Percentiles rank a stretch among this genome's conserved stretches.
Evolutionary conservation across 257 asterid genomes (phyloP).

Genomic region (Thymus quinquecostatus): DNA sequence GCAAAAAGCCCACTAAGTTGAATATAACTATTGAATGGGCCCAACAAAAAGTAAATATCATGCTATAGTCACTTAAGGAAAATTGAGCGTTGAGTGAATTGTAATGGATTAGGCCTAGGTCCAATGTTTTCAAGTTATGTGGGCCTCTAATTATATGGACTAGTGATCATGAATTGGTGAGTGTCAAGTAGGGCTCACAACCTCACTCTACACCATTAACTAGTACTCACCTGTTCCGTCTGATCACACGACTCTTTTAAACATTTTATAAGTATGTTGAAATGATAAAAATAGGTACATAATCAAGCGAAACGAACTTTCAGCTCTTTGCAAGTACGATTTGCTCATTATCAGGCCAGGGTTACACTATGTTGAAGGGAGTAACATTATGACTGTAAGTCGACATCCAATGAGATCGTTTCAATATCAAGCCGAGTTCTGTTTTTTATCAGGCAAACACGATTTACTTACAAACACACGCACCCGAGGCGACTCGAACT

Average conservation of each 20-base stretch:
- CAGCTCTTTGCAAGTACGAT: too few relatives aligned
- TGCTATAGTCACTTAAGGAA: background rate
- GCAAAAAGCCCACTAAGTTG: too few relatives aligned
- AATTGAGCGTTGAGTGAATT: background rate
- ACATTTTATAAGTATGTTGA: too few relatives aligned
- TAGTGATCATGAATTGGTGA: background rate
- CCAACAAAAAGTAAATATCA: background rate
- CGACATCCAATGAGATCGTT: too few relatives aligned
- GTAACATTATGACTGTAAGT: too few relatives aligned
- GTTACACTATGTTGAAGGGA: background rate
- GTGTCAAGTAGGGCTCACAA: constrained; percentile 1
- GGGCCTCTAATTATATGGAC: background rate
- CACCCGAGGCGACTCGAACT: too few relatives aligned
- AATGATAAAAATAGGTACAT: too few relatives aligned
- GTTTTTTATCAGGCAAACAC: too few relatives aligned
- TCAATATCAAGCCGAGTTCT: too few relatives aligned
- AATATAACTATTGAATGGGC: background rate
- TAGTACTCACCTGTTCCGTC: background rate
- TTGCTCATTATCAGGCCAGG: background rate
- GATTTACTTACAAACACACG: too few relatives aligned
- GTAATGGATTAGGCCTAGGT: background rate
- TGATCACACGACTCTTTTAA: too few relatives aligned
- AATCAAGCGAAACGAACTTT: background rate
- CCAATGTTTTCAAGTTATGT: background rate
- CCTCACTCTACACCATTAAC: background rate